Conservation (phyloP, 805 yeast genomes). For the Ogataea siamensis region DNA sequence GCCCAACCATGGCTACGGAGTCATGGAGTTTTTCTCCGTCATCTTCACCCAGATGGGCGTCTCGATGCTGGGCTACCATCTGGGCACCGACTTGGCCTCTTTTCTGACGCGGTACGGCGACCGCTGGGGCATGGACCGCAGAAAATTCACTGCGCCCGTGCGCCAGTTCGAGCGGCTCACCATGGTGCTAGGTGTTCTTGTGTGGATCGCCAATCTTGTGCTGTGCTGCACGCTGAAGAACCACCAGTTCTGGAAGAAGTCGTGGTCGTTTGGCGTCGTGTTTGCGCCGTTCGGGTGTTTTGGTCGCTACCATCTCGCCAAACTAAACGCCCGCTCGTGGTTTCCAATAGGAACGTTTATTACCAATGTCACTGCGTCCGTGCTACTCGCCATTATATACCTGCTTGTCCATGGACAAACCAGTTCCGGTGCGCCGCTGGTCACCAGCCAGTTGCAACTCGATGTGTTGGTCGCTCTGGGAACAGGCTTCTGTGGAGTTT, state of each 20-base stretch:
- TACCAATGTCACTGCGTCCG: constrained; percentile 34
- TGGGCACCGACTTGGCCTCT: constrained; percentile 53
- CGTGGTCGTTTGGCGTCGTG: constrained; percentile 65
- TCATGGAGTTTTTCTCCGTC: constrained; percentile 71
- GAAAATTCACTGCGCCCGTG: constrained; percentile 1
- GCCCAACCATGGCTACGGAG: constrained; percentile 74
- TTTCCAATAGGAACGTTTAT: constrained; percentile 56
- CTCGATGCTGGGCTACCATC: constrained; percentile 55
- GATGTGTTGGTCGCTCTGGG: constrained; percentile 26
- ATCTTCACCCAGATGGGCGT: constrained; percentile 56
- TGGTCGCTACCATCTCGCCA: constrained; percentile 53
- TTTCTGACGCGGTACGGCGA: constrained; percentile 26
- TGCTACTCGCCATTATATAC: constrained; percentile 21
- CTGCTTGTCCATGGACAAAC: constrained; percentile 21
- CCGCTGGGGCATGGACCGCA: constrained; percentile 3
- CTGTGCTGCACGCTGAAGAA: constrained; percentile 37
- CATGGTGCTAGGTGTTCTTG: constrained; percentile 26
- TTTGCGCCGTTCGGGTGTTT: constrained; percentile 74
- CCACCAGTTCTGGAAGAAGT: constrained; percentile 48
- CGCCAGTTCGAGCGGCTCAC: constrained; percentile 17
- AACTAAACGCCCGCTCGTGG: constrained; percentile 41
- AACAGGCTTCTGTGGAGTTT: constrained; percentile 31
- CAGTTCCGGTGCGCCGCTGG: constrained; percentile 6
- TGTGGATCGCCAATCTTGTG: constrained; percentile 40
- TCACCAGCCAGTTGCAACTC: constrained; percentile 16